Percentiles rank a stretch among this genome's conserved stretches.
Evolutionary conservation across 2,329 filamentous ascomycete species (phyloP).

Genomic region (Pseudocercospora crystallina): DNA sequence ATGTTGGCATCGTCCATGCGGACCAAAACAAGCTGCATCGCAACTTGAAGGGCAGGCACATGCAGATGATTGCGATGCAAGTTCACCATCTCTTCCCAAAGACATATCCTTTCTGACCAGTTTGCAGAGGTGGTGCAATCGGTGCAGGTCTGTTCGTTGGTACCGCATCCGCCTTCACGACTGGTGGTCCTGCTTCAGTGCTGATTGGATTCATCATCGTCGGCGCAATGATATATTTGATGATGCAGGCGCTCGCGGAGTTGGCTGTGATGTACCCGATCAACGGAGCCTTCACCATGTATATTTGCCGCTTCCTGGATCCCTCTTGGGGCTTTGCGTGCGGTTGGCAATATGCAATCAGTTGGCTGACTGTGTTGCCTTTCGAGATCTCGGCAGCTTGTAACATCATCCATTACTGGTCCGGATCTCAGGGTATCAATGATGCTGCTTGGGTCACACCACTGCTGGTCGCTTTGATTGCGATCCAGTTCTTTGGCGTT

Average conservation of each 20-base stretch:
- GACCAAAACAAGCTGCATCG: constrained; percentile 29
- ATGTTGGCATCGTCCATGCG: constrained; percentile 15
- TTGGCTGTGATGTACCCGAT: constrained; percentile 36
- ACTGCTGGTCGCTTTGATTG: constrained; percentile 31
- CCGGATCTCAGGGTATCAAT: constrained; percentile 27
- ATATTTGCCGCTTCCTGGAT: constrained; percentile 38
- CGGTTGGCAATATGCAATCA: constrained; percentile 34
- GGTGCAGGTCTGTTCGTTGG: constrained; percentile 57
- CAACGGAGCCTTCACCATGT: constrained; percentile 38
- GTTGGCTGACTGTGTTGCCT: constrained; percentile 33
- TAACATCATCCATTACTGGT: constrained; percentile 34
- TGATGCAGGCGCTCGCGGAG: constrained; percentile 39
- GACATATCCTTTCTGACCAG: neutral
- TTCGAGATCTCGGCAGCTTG: constrained; percentile 35
- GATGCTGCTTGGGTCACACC: constrained; percentile 35
- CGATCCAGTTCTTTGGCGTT: constrained; percentile 37
- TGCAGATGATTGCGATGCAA: constrained; percentile 39
- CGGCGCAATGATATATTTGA: constrained; percentile 35
- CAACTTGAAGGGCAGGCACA: constrained; percentile 34
- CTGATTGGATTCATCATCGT: constrained; percentile 47
- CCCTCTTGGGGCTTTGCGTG: constrained; percentile 35
- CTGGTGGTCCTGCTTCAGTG: constrained; percentile 50
- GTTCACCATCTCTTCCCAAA: neutral
- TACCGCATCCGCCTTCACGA: constrained; percentile 48
- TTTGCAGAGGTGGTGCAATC: constrained; percentile 35